These are phyloP conservation scores for Vitis hybrid DNA, from an alignment of 177 flowering plant species.

Conservation along the genomic window DNA sequence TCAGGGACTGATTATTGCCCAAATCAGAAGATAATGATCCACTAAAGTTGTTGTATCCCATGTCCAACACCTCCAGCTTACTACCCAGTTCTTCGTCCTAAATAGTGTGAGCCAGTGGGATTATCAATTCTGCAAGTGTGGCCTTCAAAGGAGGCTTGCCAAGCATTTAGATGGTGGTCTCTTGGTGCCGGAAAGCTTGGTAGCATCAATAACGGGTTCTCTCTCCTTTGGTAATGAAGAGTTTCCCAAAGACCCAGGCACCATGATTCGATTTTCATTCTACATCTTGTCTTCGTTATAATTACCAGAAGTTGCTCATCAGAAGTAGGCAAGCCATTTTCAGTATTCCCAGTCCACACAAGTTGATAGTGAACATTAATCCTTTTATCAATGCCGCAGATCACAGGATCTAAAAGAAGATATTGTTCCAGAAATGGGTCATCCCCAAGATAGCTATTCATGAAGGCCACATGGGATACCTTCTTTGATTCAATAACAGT, in stretches of 20 bases:
- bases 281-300: slow-evolving; percentile 51
- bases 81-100: no score
- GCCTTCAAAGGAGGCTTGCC: slow-evolving; percentile 22
- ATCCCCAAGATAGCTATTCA: slow-evolving; percentile 76
- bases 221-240: slow-evolving; percentile 34
- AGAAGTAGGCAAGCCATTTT: slow-evolving; percentile 27
- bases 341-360: slow-evolving; percentile 28
- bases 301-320: slow-evolving; percentile 38
- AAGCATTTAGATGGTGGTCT: slow-evolving; percentile 41
- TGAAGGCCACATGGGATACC: slow-evolving; percentile 67
- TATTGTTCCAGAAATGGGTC: slow-evolving; percentile 69
- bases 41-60: slow-evolving; percentile 63
- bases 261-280: slow-evolving; percentile 38
- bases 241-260: slow-evolving; percentile 30
- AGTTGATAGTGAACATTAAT: slow-evolving; percentile 36
- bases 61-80: slow-evolving; percentile 56
- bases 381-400: slow-evolving; percentile 6
- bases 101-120: slow-evolving; percentile 28
- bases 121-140: slow-evolving; percentile 33
- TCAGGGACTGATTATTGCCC: slow-evolving; percentile 38
- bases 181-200: slow-evolving; percentile 51
- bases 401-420: slow-evolving; percentile 64
- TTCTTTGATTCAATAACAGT: slow-evolving; percentile 73
- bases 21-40: slow-evolving; percentile 54
- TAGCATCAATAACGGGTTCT: slow-evolving; percentile 24